phyloP scores from a whole-genome alignment of 1,284 basidiomycete species.

The Pseudomicrostroma phylloplanum region DNA sequence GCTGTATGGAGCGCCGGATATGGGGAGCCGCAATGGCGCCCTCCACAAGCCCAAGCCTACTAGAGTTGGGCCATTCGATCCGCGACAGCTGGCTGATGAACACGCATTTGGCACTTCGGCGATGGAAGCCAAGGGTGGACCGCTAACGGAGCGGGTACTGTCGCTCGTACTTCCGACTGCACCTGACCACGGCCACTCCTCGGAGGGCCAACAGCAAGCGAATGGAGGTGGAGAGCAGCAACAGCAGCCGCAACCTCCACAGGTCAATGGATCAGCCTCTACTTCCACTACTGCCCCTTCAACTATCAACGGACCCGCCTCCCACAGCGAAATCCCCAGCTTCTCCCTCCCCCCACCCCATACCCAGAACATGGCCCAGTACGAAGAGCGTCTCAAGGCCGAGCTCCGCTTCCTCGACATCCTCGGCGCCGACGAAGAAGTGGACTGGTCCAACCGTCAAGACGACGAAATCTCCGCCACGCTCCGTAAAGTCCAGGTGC shows the following conservation, averaged over 20 bases:
- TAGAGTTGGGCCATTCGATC: slow-evolving; percentile 18
- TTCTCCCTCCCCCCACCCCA: neutral
- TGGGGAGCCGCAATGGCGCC: slow-evolving; percentile 8
- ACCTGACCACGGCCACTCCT: neutral
- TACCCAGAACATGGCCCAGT: slow-evolving; percentile 54
- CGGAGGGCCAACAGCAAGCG: neutral
- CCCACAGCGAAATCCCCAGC: neutral
- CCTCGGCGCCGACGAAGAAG: slow-evolving; percentile 54
- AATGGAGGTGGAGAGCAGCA: neutral
- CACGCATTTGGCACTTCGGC: slow-evolving; percentile 26
- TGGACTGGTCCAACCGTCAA: slow-evolving; percentile 30
- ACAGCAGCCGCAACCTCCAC: neutral
- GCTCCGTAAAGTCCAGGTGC: slow-evolving; percentile 77
- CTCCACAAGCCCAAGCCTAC: slow-evolving; percentile 5
- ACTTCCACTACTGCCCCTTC: neutral
- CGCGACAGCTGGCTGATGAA: slow-evolving; percentile 31
- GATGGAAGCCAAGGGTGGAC: slow-evolving; percentile 38
- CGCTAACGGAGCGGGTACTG: slow-evolving; percentile 36
- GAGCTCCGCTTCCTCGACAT: slow-evolving; percentile 57
- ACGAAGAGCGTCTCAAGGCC: slow-evolving; percentile 57
- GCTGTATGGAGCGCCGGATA: neutral
- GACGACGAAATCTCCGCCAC: slow-evolving; percentile 90
- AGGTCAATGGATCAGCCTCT: neutral
- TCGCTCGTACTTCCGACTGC: slow-evolving; percentile 26
- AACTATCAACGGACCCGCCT: neutral